These are phyloP conservation scores for Leccinum subgranulosum DNA, from an alignment of 768 basidiomycete species.

Conservation along the genomic window DNA sequence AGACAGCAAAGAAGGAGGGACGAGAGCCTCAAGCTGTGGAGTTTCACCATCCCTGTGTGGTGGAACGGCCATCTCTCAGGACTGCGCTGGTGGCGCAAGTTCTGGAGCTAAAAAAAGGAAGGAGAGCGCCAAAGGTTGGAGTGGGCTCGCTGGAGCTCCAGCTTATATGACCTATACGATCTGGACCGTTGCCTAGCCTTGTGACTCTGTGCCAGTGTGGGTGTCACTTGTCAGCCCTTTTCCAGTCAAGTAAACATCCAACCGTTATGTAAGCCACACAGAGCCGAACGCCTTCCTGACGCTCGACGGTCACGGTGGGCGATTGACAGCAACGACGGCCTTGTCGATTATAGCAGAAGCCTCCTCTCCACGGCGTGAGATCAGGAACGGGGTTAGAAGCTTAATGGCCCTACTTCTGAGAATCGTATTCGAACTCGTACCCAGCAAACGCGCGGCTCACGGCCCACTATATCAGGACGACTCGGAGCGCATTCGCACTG, in stretches of 20 bases:
- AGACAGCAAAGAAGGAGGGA: background rate
- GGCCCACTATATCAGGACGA: background rate
- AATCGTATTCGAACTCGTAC: background rate
- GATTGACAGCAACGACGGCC: background rate
- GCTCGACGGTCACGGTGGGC: background rate
- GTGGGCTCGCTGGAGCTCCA: background rate
- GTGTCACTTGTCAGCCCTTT: background rate
- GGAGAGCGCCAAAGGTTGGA: background rate
- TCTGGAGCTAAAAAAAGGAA: background rate
- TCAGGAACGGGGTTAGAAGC: too few relatives aligned
- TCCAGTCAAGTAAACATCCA: conserved; percentile 1
- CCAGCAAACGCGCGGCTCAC: too few relatives aligned
- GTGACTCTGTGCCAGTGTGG: background rate
- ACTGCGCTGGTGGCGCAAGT: conserved; percentile 1
- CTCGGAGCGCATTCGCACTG: background rate
- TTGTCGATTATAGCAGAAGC: background rate
- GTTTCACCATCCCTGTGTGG: conserved; percentile 27
- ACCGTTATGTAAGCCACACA: conserved; percentile 12
- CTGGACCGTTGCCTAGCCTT: background rate
- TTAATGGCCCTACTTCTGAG: background rate
- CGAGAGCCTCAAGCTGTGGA: conserved; percentile 30
- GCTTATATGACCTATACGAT: background rate
- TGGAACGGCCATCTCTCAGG: conserved; percentile 32
- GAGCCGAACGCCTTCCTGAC: background rate
- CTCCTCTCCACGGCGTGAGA: background rate